A percentile compares a stretch with the other conserved stretches of the same genome.
These are phyloP conservation scores for Clarireedia homoeocarpa DNA, from an alignment of 2,329 filamentous ascomycete genomes.

Conservation along the genomic window DNA sequence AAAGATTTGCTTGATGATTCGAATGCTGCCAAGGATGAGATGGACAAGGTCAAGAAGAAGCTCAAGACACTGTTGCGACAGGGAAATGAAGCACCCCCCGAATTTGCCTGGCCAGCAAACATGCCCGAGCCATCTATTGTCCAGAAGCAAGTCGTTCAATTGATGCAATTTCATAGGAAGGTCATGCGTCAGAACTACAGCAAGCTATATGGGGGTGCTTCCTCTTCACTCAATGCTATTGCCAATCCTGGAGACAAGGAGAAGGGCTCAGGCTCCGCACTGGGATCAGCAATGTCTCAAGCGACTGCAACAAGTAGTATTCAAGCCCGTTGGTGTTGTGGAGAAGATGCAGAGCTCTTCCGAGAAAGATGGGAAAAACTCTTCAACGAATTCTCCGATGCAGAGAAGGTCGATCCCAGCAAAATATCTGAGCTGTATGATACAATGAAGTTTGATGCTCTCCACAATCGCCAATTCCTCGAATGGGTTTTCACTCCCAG, in stretches of 20 bases:
- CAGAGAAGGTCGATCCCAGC: conserved; percentile 95
- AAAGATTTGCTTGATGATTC: conserved; percentile 96
- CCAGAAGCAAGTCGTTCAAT: conserved; percentile 80
- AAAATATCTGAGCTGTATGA: conserved; percentile 98
- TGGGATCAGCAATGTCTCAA: conserved; percentile 45
- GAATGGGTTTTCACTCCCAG: conserved; percentile 96
- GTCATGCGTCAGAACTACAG: conserved; percentile 94
- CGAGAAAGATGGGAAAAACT: conserved; percentile 97
- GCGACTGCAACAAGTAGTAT: conserved; percentile 60
- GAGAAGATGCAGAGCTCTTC: conserved; percentile 90
- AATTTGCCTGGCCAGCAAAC: conserved; percentile 96
- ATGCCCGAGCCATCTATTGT: conserved; percentile 93
- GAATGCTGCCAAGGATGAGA: conserved; percentile 96
- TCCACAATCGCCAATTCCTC: conserved; percentile 92
- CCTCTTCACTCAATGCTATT: conserved; percentile 53
- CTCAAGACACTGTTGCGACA: conserved; percentile 86
- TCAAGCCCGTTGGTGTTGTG: conserved; percentile 90
- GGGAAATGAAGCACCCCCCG: conserved; percentile 85
- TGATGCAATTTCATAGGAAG: conserved; percentile 95
- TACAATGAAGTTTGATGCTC: conserved; percentile 98
- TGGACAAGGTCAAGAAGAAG: conserved; percentile 99
- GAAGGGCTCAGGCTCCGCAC: conserved; percentile 31
- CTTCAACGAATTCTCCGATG: conserved; percentile 92
- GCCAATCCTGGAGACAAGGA: conserved; percentile 39
- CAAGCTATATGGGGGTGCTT: conserved; percentile 62